Conservation (phyloP, 176 grass and related monocot genomes). For the Olyra latifolia region DNA sequence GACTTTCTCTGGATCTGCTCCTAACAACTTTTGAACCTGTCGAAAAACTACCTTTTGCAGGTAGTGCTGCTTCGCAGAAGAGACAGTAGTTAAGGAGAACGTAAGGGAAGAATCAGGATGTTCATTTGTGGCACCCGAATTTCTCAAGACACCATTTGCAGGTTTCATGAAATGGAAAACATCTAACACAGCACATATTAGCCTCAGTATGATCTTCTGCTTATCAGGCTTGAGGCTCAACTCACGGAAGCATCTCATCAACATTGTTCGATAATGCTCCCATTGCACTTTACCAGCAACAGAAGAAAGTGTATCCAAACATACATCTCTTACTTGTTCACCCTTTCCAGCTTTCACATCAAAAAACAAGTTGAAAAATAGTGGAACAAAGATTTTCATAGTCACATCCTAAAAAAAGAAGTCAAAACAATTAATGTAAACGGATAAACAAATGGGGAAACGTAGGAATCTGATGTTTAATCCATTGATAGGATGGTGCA, state of each 20-base stretch:
- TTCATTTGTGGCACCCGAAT: conserved; percentile 30
- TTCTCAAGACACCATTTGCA: conserved; percentile 17
- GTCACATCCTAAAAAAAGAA: conserved; percentile 67
- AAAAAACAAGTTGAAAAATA: conserved; percentile 89
- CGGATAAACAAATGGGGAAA: neutral
- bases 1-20: conserved; percentile 76
- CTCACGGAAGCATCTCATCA: conserved; percentile 75
- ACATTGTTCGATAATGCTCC: conserved; percentile 79
- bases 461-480: neutral
- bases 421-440: conserved; percentile 27
- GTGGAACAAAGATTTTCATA: conserved; percentile 88
- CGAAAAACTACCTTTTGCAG: conserved; percentile 72
- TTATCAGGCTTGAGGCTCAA: conserved; percentile 70
- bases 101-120: conserved; percentile 36
- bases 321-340: conserved; percentile 80
- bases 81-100: conserved; percentile 36
- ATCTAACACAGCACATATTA: conserved; percentile 79
- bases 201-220: conserved; percentile 80
- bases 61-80: conserved; percentile 63
- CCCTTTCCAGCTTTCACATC: conserved; percentile 88
- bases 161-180: conserved; percentile 67
- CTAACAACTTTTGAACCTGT: conserved; percentile 71
- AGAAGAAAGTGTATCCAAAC: conserved; percentile 79
- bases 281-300: conserved; percentile 72
- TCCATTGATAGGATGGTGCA: neutral